Base-by-base conservation (phyloP, 306 rosid genomes). In the Ochetophila trinervis region DNA sequence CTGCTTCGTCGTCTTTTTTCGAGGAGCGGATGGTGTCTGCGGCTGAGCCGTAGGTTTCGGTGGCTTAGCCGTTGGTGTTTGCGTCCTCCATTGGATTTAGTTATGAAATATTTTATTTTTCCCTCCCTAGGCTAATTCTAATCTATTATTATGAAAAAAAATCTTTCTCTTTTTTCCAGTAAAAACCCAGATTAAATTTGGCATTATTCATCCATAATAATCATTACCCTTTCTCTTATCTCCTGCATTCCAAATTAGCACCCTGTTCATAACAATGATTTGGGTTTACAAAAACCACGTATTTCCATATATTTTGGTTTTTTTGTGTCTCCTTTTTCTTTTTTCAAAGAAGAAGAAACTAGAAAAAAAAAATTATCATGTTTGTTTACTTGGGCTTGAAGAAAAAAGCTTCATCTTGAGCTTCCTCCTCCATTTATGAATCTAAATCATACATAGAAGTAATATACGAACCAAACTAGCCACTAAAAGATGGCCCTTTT, bases 1-100 rank as follows among this genome's bases (percentile, higher is more conserved):
- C 67, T 90, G 97, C 71, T 86, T 94, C 3, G 91, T 80, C 88
- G 90, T 94, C 73, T 90, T 94, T 54, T 86, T 90, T 81, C 84
- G 72, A 0, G 87, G 81, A 20, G 70, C 51, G 72, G 60, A 81
- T 30, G 32, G 32, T 27, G 32, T 27, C 23, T 16, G 21, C 72
- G 50, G 62, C 76, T 54, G 50, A 19, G 47, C 40, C 55, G 40
- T 72, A n/a, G 71, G 22, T 13, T 75, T 58, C 68, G 68, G n/a
- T n/a, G n/a, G n/a, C n/a, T n/a, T n/a, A n/a, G n/a, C n/a, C n/a
- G n/a, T n/a, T n/a, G n/a, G n/a, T n/a, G n/a, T n/a, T n/a, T n/a
- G n/a, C n/a, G n/a, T n/a, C 63, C 21, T 44, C 87, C 95, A 89
- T 87, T 61, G 67, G 40, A 34, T 68, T 66, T n/a, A 2, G 19